phyloP scores from a whole-genome alignment of 2,329 filamentous ascomycete genomes.

The Exophiala mesophila region DNA sequence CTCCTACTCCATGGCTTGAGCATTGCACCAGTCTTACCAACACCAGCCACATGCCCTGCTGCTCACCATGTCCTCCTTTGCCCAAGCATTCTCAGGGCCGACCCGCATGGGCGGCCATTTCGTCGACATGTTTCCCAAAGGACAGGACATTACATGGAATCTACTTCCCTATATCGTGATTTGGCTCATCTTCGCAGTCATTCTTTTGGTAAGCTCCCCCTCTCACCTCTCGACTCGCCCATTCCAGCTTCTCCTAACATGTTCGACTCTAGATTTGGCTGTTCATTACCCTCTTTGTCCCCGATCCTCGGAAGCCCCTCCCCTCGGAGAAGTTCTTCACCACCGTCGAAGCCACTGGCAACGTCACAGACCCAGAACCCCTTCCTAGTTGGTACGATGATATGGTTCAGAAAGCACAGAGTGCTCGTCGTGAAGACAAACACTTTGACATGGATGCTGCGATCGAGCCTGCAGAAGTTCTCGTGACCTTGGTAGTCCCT shows the following conservation, averaged over 20 bases:
- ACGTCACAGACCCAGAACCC: constrained; percentile 48
- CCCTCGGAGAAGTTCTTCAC: constrained; percentile 80
- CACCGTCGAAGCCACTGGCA: constrained; percentile 64
- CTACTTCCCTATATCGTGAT: constrained; percentile 25
- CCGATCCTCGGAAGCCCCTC: constrained; percentile 67
- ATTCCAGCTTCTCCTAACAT: too few species aligned
- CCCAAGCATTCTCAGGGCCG: neutral
- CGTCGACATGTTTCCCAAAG: constrained; percentile 11
- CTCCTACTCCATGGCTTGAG: too few species aligned
- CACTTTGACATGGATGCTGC: constrained; percentile 35
- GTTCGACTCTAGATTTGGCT: constrained; percentile 68
- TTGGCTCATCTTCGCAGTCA: constrained; percentile 20
- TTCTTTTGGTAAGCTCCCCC: constrained; percentile 18
- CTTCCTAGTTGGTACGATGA: constrained; percentile 85
- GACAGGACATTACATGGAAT: constrained; percentile 16
- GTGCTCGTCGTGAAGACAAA: constrained; percentile 41
- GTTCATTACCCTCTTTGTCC: constrained; percentile 69
- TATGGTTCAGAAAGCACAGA: constrained; percentile 53
- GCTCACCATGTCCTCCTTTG: neutral
- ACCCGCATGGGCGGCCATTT: constrained; percentile 22
- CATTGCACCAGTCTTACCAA: too few species aligned
- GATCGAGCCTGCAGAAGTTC: constrained; percentile 73
- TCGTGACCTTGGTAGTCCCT: constrained; percentile 86
- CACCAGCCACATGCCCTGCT: too few species aligned
- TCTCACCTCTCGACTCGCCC: too few species aligned